Evolutionary conservation across 2,329 filamentous ascomycete genomes (phyloP).

Genomic region (Neodidymelliopsis sp.): DNA sequence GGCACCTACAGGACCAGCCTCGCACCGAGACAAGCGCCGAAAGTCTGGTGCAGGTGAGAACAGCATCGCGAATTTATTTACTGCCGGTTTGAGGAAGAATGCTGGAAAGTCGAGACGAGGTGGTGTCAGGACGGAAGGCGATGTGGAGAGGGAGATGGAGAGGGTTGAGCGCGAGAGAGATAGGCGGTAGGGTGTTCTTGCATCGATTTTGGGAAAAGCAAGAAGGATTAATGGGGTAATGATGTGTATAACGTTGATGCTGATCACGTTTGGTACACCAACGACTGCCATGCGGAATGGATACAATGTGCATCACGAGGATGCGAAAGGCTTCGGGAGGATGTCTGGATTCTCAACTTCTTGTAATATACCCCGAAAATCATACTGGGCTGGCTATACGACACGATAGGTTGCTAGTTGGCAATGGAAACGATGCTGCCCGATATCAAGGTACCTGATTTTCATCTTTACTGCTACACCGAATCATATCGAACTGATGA

Average conservation of each 20-base stretch:
- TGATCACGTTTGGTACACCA: not conserved
- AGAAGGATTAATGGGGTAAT: not conserved
- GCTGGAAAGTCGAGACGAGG: constrained; percentile 37
- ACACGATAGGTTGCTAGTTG: not conserved
- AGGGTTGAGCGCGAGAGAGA: constrained; percentile 43
- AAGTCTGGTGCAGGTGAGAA: constrained; percentile 36
- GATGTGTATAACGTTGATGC: not conserved
- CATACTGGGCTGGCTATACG: constrained; percentile 1
- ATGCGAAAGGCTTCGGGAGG: not conserved
- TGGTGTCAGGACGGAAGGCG: constrained; percentile 43
- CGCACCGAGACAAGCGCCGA: constrained; percentile 42
- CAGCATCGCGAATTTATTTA: constrained; percentile 41
- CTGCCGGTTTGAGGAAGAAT: constrained; percentile 42
- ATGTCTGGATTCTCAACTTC: constrained; percentile 8
- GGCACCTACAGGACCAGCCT: constrained; percentile 38
- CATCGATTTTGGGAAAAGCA: not conserved
- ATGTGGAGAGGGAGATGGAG: constrained; percentile 43
- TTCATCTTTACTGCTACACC: too few species aligned
- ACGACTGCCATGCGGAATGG: too few species aligned
- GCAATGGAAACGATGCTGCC: not conserved
- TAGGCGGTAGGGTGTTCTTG: constrained; percentile 18
- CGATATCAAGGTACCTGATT: too few species aligned
- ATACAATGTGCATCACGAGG: not conserved
- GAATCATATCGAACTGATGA: too few species aligned
- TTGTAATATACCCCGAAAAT: constrained; percentile 17